Percentiles rank a stretch among this genome's conserved stretches.
These are phyloP conservation scores for Hymenoscyphus fructigenus DNA, from an alignment of 2,329 filamentous ascomycete genomes.

Conservation along the genomic window DNA sequence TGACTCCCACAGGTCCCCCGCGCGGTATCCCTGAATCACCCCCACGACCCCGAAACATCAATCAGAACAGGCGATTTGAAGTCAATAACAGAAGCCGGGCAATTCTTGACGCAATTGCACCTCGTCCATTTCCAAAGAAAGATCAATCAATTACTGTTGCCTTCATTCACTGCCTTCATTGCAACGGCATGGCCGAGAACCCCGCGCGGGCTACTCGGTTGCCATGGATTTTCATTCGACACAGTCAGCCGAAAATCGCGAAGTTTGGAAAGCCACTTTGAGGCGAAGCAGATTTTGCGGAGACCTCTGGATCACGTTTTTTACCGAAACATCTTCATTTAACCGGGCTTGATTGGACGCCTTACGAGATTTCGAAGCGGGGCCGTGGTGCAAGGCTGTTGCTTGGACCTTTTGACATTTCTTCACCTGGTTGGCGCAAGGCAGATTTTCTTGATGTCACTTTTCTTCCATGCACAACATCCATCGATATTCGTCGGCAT, in stretches of 20 bases:
- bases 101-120: constrained; percentile 4
- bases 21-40: not conserved
- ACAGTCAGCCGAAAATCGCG: constrained; percentile 21
- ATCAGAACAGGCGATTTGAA: not conserved
- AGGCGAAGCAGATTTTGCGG: constrained; percentile 18
- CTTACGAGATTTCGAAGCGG: constrained; percentile 23
- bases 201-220: not conserved
- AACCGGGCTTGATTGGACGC: constrained; percentile 20
- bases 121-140: not conserved
- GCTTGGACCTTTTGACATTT: constrained; percentile 9
- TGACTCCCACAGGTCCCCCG: not conserved
- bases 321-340: not conserved
- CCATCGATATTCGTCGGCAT: not conserved
- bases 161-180: not conserved
- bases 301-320: constrained; percentile 18
- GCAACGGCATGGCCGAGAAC: not conserved
- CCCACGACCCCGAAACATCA: not conserved
- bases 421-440: constrained; percentile 15
- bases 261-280: constrained; percentile 20
- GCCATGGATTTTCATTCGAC: not conserved
- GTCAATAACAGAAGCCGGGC: not conserved
- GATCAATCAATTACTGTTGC: not conserved
- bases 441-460: constrained; percentile 19
- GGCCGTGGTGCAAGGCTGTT: constrained; percentile 18
- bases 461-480: constrained; percentile 7